phyloP scores from a whole-genome alignment of 2,329 filamentous ascomycete species.

The Tothia fuscella region DNA sequence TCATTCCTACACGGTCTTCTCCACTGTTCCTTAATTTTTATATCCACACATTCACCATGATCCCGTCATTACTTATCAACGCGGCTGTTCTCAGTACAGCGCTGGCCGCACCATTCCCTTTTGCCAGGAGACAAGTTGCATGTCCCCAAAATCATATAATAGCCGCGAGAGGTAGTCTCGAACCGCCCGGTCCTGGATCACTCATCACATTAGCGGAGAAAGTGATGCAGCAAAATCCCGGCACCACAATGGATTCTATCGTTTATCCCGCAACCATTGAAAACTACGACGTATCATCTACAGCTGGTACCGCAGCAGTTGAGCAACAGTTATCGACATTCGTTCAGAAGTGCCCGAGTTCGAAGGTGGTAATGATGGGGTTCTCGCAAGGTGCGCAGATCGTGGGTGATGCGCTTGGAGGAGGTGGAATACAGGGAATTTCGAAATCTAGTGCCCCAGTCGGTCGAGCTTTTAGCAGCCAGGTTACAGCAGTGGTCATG shows the following conservation, averaged over 20 bases:
- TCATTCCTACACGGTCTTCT: too few species aligned
- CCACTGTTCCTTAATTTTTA: too few species aligned
- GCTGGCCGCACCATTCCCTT: not conserved
- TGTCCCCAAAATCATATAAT: slow-evolving; percentile 1
- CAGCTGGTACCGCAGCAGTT: slow-evolving; percentile 1
- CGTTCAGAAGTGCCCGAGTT: slow-evolving; percentile 1
- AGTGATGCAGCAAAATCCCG: not conserved
- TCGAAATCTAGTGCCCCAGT: not conserved
- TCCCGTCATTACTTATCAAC: not conserved
- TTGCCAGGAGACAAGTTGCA: not conserved
- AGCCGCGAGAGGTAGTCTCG: slow-evolving; percentile 1
- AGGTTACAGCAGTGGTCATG: not conserved
- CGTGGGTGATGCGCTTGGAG: slow-evolving; percentile 1
- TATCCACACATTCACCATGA: not conserved
- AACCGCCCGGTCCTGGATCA: not conserved
- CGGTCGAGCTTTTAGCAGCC: not conserved
- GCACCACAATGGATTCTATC: not conserved
- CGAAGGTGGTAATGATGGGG: slow-evolving; percentile 1
- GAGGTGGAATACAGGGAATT: slow-evolving; percentile 4
- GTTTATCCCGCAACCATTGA: slow-evolving; percentile 6
- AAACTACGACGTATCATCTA: slow-evolving; percentile 1
- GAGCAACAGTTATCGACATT: not conserved
- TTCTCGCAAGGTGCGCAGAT: slow-evolving; percentile 5
- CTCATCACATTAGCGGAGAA: not conserved
- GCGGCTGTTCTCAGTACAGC: not conserved